phyloP scores from a whole-genome alignment of 257 asterid species.

The Nicotiana otophora region DNA sequence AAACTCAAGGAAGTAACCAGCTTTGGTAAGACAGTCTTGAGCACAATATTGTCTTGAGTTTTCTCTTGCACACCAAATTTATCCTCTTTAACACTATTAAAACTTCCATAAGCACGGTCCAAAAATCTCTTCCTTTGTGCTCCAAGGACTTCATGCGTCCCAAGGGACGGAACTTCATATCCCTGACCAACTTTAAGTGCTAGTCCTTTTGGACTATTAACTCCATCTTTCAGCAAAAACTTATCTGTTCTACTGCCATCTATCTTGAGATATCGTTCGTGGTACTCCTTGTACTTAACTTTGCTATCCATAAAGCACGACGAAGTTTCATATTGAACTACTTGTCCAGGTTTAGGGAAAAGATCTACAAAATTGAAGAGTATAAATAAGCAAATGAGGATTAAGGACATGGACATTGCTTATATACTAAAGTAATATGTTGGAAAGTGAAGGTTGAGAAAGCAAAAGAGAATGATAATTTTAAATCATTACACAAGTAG shows the following conservation, averaged over 20 bases:
- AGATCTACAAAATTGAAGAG: constrained; percentile 33
- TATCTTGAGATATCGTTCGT: constrained; percentile 46
- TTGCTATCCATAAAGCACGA: constrained; percentile 53
- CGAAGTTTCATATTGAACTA: constrained; percentile 63
- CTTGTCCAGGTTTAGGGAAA: constrained; percentile 54
- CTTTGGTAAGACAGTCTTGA: constrained; percentile 56
- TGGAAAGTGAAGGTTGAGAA: neutral
- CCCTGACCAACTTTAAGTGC: constrained; percentile 37
- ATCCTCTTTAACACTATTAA: constrained; percentile 45
- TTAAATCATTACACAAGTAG: neutral
- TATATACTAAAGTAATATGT: neutral
- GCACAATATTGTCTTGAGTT: constrained; percentile 25
- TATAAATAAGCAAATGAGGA: neutral
- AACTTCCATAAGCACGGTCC: constrained; percentile 55
- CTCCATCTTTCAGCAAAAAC: constrained; percentile 40
- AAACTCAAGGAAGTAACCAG: constrained; percentile 71
- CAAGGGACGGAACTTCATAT: constrained; percentile 31
- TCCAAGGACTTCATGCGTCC: constrained; percentile 40
- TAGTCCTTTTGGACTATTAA: constrained; percentile 37
- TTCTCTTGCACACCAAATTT: constrained; percentile 41
- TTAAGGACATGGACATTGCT: neutral
- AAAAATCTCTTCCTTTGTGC: constrained; percentile 39
- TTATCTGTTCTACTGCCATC: constrained; percentile 36
- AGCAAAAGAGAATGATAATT: neutral
- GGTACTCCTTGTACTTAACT: constrained; percentile 44